Evolutionary conservation across 208 protist species (phyloP), one percentile per base, ranked within the genome.

Genomic region (Angomonas deanei): DNA sequence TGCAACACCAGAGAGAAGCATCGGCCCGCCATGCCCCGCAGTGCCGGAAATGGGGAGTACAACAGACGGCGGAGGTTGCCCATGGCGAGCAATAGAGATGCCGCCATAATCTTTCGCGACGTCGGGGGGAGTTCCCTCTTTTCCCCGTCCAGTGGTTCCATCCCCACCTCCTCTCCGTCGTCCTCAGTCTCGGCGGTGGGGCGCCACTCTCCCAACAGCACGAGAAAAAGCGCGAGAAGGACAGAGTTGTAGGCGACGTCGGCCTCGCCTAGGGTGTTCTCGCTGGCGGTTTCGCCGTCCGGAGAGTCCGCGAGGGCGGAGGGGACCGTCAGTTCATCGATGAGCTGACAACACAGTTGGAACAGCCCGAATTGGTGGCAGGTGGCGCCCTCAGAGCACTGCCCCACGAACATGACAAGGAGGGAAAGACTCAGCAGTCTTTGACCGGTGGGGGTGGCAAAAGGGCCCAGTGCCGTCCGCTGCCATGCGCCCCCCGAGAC

Each of bases 281-380:
- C 53, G 15, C 28, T 21, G 47, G 47, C 8, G 23, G 4, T 8
- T 24, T 30, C 26, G 36, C 53, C 3, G 50, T 27, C 49, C 60
- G 30, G 24, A 42, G 30, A 15, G n/a, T 68, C 52, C 19, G 17
- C 42, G 56, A 66, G 50, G 72, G 42, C 15, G 66, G 70, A 17
- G 67, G 27, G 21, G 55, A 61, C 26, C 62, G 59, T 27, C 53
- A 50, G 42, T 15, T 67, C 66, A 10, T 70, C 76, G 39, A 91
- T 63, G 11, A 94, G 75, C 36, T 87, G 76, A 63, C 82, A 84
- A 64, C 85, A 92, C 50, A 87, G 54, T 62, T 80, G 74, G 19
- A 89, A 64, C 11, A 77, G 75, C 0, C 74, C 85, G 47, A 53
- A 8, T 13, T 59, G 70, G 46, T 82, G 76, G 64, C 79, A 92